Evolutionary conservation across 768 basidiomycete species (phyloP).

Genomic region (Lanmaoa rubissima): DNA sequence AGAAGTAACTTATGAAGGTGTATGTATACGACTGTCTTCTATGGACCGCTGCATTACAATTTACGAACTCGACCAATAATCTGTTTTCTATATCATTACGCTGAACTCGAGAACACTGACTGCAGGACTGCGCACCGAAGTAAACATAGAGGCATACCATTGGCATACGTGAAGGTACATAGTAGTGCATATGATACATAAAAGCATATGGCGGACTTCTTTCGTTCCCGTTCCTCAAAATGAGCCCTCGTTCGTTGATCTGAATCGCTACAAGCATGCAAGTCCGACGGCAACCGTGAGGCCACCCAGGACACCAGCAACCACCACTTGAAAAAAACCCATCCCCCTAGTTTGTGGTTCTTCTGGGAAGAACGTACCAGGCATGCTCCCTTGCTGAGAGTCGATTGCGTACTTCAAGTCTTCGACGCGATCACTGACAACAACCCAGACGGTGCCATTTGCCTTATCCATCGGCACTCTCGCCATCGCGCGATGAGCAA

Average conservation of each 20-base stretch:
- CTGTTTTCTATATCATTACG: not conserved
- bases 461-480: conserved; percentile 18
- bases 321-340: conserved; percentile 32
- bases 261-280: conserved; percentile 33
- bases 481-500: conserved; percentile 22
- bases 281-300: conserved; percentile 31
- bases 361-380: conserved; percentile 28
- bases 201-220: conserved; percentile 2
- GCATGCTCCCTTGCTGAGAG: conserved; percentile 32
- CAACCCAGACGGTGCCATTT: conserved; percentile 29
- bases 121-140: not conserved
- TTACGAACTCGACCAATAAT: not conserved
- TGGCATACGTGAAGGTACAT: conserved; percentile 10
- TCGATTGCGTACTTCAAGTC: conserved; percentile 33
- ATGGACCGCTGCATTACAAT: not conserved
- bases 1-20: conserved; percentile 14
- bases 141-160: conserved; percentile 17
- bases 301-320: conserved; percentile 34
- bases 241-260: not conserved
- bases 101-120: not conserved
- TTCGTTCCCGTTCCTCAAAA: not conserved
- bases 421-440: conserved; percentile 33
- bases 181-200: conserved; percentile 13
- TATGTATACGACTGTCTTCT: conserved; percentile 7
- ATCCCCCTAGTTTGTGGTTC: conserved; percentile 16